phyloP scores from a whole-genome alignment of 2,329 filamentous ascomycete genomes.

The Passalora sequoiae region DNA sequence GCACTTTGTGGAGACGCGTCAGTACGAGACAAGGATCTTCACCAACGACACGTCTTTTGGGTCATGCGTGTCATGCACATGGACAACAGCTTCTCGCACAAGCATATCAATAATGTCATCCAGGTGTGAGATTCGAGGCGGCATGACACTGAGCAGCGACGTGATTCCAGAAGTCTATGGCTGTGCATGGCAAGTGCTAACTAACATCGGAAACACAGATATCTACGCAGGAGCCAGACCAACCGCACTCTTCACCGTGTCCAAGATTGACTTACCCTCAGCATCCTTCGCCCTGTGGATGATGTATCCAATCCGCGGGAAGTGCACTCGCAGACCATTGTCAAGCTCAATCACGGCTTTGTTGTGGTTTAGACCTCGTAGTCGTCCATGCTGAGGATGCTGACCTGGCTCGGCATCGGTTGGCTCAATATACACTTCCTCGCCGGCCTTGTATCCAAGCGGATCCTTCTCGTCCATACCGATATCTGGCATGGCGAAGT shows the following conservation, averaged over 20 bases:
- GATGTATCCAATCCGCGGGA: slow-evolving; percentile 37
- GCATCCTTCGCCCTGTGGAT: slow-evolving; percentile 8
- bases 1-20: no score
- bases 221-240: not conserved
- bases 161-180: no score
- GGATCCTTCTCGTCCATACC: slow-evolving; percentile 18
- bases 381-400: slow-evolving; percentile 19
- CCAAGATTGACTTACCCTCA: slow-evolving; percentile 4
- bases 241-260: slow-evolving; percentile 5
- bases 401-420: slow-evolving; percentile 22
- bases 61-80: no score
- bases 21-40: no score
- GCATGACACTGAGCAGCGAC: no score
- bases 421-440: slow-evolving; percentile 18
- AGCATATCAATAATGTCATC: no score
- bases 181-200: no score
- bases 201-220: no score
- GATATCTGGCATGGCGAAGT: slow-evolving; percentile 16
- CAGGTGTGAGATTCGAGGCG: no score
- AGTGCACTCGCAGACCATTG: slow-evolving; percentile 31
- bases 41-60: no score
- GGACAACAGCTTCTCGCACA: no score
- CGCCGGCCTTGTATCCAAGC: slow-evolving; percentile 13
- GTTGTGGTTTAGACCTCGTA: slow-evolving; percentile 18
- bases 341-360: slow-evolving; percentile 26